A percentile compares a stretch with the other conserved stretches of the same genome.
Evolutionary conservation across 2,329 filamentous ascomycete genomes (phyloP).

Genomic region (Teratosphaeria epicoccoides): DNA sequence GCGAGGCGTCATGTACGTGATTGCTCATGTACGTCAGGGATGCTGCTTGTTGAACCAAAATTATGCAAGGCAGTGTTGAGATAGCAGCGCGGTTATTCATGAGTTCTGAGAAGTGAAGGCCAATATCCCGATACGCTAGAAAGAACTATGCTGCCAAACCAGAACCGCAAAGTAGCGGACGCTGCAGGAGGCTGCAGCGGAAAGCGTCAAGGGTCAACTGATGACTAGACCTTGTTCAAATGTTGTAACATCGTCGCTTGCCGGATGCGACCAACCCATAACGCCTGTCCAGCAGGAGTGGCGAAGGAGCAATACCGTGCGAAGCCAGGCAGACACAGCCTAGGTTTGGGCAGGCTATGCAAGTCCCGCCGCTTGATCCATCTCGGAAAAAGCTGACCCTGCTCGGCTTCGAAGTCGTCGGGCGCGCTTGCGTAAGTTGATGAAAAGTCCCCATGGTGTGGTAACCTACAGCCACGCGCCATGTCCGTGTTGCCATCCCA

Average conservation of each 20-base stretch:
- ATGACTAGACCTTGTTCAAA: not conserved
- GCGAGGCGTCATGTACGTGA: not conserved
- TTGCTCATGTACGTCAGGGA: not conserved
- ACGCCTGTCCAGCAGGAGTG: not conserved
- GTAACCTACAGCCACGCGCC: constrained; percentile 3
- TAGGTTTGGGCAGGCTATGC: constrained; percentile 2
- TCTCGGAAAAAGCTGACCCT: not conserved
- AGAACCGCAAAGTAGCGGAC: not conserved
- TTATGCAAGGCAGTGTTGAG: not conserved
- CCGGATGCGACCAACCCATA: not conserved
- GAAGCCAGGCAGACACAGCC: not conserved
- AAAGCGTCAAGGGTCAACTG: not conserved
- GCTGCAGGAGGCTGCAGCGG: constrained; percentile 1
- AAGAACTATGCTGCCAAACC: not conserved
- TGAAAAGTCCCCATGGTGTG: constrained; percentile 1
- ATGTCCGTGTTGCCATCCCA: constrained; percentile 4
- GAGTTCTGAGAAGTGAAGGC: not conserved
- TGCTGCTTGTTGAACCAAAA: not conserved
- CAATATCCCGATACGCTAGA: not conserved
- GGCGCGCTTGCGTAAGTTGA: not conserved
- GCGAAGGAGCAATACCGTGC: not conserved
- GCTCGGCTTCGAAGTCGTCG: not conserved
- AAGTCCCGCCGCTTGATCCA: constrained; percentile 1
- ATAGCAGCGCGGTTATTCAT: not conserved
- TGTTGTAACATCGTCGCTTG: not conserved